These are phyloP conservation scores for Cetraspora pellucida DNA, from an alignment of 192 early-diverging fungal genomes.

Conservation along the genomic window DNA sequence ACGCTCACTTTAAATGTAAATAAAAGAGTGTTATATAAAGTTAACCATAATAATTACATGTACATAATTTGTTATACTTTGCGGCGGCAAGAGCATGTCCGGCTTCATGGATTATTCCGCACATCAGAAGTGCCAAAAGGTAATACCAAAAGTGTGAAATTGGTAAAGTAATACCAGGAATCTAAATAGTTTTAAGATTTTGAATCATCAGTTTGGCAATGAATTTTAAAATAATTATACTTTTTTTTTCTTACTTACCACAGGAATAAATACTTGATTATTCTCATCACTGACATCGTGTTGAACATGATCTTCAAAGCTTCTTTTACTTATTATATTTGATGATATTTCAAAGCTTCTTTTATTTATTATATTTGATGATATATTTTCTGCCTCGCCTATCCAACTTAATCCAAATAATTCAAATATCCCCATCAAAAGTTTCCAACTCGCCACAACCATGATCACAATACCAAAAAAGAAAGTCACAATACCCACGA, in stretches of 20 bases:
- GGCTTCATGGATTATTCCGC: slow-evolving; percentile 70
- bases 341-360: slow-evolving; percentile 15
- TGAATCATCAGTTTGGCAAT: background rate
- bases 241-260: slow-evolving; percentile 59
- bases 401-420: background rate
- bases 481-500: slow-evolving; percentile 52
- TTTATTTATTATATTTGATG: slow-evolving; percentile 31
- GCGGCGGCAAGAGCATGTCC: slow-evolving; percentile 77
- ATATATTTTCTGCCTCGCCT: background rate
- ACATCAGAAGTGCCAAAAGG: slow-evolving; percentile 60
- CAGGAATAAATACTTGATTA: slow-evolving; percentile 59
- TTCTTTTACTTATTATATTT: slow-evolving; percentile 27
- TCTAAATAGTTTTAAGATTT: slow-evolving; percentile 44
- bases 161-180: slow-evolving; percentile 76
- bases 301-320: slow-evolving; percentile 30
- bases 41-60: background rate
- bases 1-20: slow-evolving; percentile 50
- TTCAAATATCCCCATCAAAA: slow-evolving; percentile 34
- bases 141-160: slow-evolving; percentile 69
- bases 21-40: background rate
- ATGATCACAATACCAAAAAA: slow-evolving; percentile 50
- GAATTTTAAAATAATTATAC: background rate
- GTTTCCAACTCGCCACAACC: slow-evolving; percentile 47
- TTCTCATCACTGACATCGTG: slow-evolving; percentile 28
- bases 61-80: slow-evolving; percentile 44